phyloP scores from a whole-genome alignment of 1,284 basidiomycete species.

The Ceratobasidium sp. region DNA sequence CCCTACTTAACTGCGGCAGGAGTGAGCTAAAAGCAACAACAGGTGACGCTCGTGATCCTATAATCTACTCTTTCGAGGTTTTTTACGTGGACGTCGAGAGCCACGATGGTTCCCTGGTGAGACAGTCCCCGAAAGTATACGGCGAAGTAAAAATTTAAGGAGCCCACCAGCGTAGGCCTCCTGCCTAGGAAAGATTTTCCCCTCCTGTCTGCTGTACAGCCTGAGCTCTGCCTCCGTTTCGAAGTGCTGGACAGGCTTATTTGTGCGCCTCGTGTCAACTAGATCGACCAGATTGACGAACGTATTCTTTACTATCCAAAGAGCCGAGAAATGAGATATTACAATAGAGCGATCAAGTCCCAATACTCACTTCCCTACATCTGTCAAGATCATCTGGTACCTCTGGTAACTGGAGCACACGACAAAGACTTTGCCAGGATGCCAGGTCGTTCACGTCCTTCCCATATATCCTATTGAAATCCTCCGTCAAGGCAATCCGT shows the following conservation, averaged over 20 bases:
- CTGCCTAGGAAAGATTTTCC: not conserved
- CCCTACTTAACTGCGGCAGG: too few species aligned
- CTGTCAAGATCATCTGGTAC: not conserved
- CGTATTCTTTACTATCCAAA: not conserved
- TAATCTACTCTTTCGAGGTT: too few species aligned
- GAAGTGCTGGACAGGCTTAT: not conserved
- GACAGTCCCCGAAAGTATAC: too few species aligned
- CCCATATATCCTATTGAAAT: constrained; percentile 18
- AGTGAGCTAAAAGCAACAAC: too few species aligned
- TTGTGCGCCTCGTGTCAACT: not conserved
- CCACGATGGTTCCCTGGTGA: too few species aligned
- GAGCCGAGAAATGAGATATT: not conserved
- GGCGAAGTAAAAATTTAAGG: not conserved
- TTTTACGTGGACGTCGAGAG: too few species aligned
- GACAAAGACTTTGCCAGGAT: constrained; percentile 18
- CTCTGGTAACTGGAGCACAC: not conserved
- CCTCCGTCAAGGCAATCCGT: constrained; percentile 12
- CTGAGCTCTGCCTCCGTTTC: not conserved
- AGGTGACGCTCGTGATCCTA: too few species aligned
- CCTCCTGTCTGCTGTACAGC: not conserved
- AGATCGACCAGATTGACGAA: constrained; percentile 12
- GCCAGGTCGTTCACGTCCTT: constrained; percentile 11
- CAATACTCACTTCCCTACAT: constrained; percentile 2
- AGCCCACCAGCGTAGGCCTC: constrained; percentile 4
- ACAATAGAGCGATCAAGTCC: not conserved